Conservation (phyloP, 2,329 filamentous ascomycete genomes). For the Curvularia verruculosa region DNA sequence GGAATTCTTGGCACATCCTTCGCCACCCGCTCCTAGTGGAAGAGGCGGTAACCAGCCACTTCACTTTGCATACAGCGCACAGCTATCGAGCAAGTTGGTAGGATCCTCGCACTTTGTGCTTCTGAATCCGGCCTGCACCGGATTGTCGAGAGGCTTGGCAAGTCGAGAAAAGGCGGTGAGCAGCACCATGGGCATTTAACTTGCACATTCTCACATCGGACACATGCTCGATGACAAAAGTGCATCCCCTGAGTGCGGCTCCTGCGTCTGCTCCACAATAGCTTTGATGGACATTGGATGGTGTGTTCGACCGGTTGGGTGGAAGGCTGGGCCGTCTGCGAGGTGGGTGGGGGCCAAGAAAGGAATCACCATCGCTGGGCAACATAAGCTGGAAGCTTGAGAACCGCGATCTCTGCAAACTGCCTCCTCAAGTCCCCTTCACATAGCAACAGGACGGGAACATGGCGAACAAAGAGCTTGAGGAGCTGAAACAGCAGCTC, state of each 20-base stretch:
- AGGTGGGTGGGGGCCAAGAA: conserved; percentile 26
- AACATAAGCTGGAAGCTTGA: conserved; percentile 10
- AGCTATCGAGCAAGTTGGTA: background rate
- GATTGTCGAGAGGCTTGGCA: conserved; percentile 6
- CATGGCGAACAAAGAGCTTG: conserved; percentile 39
- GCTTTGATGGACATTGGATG: conserved; percentile 26
- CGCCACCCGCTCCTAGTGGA: background rate
- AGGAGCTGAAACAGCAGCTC: conserved; percentile 42
- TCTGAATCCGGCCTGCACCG: background rate
- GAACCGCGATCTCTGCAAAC: background rate
- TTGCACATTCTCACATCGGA: conserved; percentile 9
- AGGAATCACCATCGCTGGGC: conserved; percentile 1
- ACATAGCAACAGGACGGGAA: conserved; percentile 6
- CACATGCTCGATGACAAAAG: conserved; percentile 8
- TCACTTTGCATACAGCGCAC: background rate
- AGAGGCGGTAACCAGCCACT: background rate
- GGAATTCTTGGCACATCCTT: background rate
- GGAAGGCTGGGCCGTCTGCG: conserved; percentile 28
- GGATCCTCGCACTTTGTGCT: background rate
- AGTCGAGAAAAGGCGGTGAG: conserved; percentile 34
- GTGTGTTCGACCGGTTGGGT: conserved; percentile 11
- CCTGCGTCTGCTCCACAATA: conserved; percentile 20
- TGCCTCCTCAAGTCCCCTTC: background rate
- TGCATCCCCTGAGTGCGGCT: conserved; percentile 6
- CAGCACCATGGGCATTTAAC: background rate